Base-by-base conservation (phyloP, 345 rosid genomes). In the Pistacia atlantica region DNA sequence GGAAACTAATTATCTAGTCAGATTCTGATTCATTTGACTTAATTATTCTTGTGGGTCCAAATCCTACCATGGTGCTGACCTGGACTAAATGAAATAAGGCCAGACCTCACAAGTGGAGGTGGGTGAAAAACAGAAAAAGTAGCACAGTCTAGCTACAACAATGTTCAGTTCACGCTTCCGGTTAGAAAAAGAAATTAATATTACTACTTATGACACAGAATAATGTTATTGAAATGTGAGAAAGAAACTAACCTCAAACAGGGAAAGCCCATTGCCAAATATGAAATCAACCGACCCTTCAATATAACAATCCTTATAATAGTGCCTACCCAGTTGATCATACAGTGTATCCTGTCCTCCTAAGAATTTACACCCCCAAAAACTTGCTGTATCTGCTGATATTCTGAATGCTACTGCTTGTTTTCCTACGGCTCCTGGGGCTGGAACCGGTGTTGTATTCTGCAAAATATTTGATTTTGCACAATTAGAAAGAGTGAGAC, bases 321-420 rank as follows among this genome's bases (percentile, higher is more conserved):
- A 96, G 80, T 96, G 99, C 73, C 99, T 86, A 7, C 99, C 99
- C 72, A 85, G 4, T 69, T 96, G 97, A 73, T 96, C 99, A 77
- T 96, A 96, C 0, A 96, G 85, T 0, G 99, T 96, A 82, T 96
- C 99, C 83, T 96, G 99, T 10, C 90, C 99, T 57, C 99, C 99
- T 67, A 96, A 75, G 85, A 96, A 92, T 54, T 65, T 84, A 74
- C 99, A 96, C 7, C 99, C 98, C 67, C 82, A 58, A 76, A 96
- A 93, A 0, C 89, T 84, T 2, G 97, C 99, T 18, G 94, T 93
- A 75, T 96, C 99, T 2, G 86, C 99, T 0, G 99, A 96, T 70
- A 93, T 93, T 65, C 99, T 86, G 61, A 93, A 85, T 42, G 99
- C 98, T 55, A 96, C 98, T 0, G 99, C 99, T 73, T 96, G 99